phyloP scores from a whole-genome alignment of 1,284 basidiomycete species.

The Xerocomus nothofagi region DNA sequence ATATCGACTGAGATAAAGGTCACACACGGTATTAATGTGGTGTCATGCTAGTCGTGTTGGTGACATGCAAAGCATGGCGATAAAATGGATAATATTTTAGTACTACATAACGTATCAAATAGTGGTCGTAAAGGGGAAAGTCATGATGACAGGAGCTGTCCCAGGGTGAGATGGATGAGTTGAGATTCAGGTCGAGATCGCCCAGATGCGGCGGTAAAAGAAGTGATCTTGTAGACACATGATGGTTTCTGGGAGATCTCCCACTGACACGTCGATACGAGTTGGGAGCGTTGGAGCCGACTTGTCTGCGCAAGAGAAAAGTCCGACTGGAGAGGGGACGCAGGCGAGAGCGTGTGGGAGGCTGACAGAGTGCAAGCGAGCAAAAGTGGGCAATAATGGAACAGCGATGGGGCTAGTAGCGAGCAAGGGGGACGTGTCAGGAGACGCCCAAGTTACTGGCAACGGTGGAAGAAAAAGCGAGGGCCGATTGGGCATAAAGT shows the following conservation, averaged over 20 bases:
- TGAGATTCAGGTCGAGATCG: constrained; percentile 22
- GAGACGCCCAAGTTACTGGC: constrained; percentile 4
- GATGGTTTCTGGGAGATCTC: constrained; percentile 26
- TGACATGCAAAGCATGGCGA: constrained; percentile 16
- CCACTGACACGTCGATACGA: constrained; percentile 19
- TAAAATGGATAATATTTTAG: constrained; percentile 21
- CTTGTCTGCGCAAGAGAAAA: constrained; percentile 20
- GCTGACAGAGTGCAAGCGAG: constrained; percentile 7
- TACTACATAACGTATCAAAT: constrained; percentile 5
- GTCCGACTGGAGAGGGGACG: constrained; percentile 16
- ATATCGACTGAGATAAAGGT: constrained; percentile 2
- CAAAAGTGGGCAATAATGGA: not conserved
- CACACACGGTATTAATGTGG: constrained; percentile 11
- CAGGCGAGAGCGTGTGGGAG: constrained; percentile 25
- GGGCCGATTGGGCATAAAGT: constrained; percentile 30
- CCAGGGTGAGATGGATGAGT: constrained; percentile 13
- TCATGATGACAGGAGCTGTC: constrained; percentile 31
- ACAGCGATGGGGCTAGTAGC: constrained; percentile 4
- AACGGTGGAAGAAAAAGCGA: constrained; percentile 11
- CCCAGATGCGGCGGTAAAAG: constrained; percentile 21
- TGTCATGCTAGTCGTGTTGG: constrained; percentile 5
- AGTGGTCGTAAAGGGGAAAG: constrained; percentile 12
- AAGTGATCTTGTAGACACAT: constrained; percentile 15
- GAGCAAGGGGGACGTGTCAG: not conserved
- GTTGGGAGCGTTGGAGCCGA: constrained; percentile 16